These are phyloP conservation scores for Calocera cornea DNA, from an alignment of 768 basidiomycete species.

Conservation along the genomic window DNA sequence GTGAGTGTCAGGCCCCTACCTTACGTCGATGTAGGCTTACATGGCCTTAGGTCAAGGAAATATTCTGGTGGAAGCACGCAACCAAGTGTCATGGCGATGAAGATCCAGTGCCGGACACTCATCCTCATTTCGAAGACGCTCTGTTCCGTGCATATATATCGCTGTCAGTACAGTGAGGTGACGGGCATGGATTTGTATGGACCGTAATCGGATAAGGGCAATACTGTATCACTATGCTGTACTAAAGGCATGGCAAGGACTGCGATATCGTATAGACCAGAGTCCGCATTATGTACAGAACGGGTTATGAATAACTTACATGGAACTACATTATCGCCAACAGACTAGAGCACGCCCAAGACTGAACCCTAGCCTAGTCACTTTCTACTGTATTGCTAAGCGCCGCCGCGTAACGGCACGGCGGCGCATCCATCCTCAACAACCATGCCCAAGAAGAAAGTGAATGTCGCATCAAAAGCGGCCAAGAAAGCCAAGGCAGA, in stretches of 20 bases:
- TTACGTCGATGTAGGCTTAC: neutral
- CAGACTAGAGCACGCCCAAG: too few species aligned
- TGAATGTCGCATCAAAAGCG: slow-evolving; percentile 35
- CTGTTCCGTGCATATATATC: neutral
- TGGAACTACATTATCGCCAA: too few species aligned
- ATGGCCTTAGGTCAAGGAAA: slow-evolving; percentile 44
- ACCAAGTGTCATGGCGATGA: slow-evolving; percentile 50
- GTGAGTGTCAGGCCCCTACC: slow-evolving; percentile 24
- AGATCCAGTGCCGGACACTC: neutral
- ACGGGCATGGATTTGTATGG: neutral
- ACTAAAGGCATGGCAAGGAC: too few species aligned
- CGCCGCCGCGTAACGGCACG: neutral
- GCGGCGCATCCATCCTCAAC: neutral
- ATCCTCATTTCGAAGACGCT: neutral
- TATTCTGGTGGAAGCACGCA: slow-evolving; percentile 82
- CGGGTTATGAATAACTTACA: too few species aligned
- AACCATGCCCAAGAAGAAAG: slow-evolving; percentile 13
- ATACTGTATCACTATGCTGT: too few species aligned
- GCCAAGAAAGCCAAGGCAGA: slow-evolving; percentile 46
- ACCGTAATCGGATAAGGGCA: neutral
- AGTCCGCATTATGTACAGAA: too few species aligned
- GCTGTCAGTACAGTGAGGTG: neutral
- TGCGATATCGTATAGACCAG: too few species aligned
- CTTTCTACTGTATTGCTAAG: too few species aligned
- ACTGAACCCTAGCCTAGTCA: too few species aligned